Conservation (phyloP, 805 yeast genomes). For the Ogataea methylovora region DNA sequence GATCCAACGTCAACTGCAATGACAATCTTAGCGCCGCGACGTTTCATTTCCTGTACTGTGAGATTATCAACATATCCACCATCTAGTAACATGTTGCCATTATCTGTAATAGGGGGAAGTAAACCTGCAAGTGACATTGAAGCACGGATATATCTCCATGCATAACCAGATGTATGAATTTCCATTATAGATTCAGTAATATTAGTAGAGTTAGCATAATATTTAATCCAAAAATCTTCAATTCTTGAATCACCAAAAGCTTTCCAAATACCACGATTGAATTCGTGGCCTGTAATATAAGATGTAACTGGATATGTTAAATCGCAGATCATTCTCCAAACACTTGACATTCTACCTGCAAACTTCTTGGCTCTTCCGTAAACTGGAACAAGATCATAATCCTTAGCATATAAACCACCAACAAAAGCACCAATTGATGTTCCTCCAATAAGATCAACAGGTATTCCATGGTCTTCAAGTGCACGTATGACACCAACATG, state of each 20-base stretch:
- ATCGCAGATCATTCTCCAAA: conserved; percentile 82
- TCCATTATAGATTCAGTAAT: conserved; percentile 95
- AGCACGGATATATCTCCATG: conserved; percentile 94
- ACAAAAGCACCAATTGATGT: conserved; percentile 95
- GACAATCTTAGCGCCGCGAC: conserved; percentile 76
- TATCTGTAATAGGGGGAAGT: conserved; percentile 79
- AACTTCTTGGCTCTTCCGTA: conserved; percentile 87
- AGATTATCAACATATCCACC: conserved; percentile 95
- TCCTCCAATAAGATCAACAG: conserved; percentile 91
- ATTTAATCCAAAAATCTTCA: conserved; percentile 93
- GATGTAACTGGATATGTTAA: conserved; percentile 91
- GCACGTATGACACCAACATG: conserved; percentile 92
- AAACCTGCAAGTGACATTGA: conserved; percentile 95
- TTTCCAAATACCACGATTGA: conserved; percentile 97
- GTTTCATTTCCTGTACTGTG: conserved; percentile 88
- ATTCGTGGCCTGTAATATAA: conserved; percentile 95
- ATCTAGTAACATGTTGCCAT: conserved; percentile 89
- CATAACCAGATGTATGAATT: conserved; percentile 83
- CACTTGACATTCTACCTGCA: conserved; percentile 69
- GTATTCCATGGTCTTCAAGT: conserved; percentile 85
- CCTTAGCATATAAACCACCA: conserved; percentile 91
- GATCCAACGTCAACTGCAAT: conserved; percentile 97
- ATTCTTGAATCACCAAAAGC: conserved; percentile 86
- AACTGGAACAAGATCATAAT: conserved; percentile 83
- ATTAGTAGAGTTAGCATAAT: conserved; percentile 86